phyloP scores from a whole-genome alignment of 257 asterid species.

The Ilex aquifolium region DNA sequence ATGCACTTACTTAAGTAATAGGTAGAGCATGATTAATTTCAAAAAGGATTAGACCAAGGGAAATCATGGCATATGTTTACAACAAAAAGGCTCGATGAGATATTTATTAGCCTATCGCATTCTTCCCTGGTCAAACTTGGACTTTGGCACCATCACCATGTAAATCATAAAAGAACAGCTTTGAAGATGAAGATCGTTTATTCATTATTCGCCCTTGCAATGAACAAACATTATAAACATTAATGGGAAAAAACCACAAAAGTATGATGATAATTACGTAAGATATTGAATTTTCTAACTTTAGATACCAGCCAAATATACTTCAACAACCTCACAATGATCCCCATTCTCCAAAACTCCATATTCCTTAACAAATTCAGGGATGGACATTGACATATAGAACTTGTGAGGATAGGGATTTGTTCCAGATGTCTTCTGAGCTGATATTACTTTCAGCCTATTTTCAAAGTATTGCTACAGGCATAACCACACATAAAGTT shows the following conservation, averaged over 20 bases:
- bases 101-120: too few relatives aligned
- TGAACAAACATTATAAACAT: not conserved
- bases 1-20: too few relatives aligned
- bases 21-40: too few relatives aligned
- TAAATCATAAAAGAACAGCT: slow-evolving; percentile 77
- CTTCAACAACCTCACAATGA: slow-evolving; percentile 64
- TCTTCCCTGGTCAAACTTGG: too few relatives aligned
- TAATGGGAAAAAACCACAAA: slow-evolving; percentile 6
- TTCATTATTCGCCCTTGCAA: slow-evolving; percentile 70
- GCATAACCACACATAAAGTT: not conserved
- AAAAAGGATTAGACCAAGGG: too few relatives aligned
- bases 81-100: too few relatives aligned
- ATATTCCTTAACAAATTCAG: slow-evolving; percentile 19
- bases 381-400: not conserved
- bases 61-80: too few relatives aligned
- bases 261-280: not conserved
- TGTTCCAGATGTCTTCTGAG: not conserved
- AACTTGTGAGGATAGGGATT: slow-evolving; percentile 2
- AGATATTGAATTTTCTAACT: too few relatives aligned
- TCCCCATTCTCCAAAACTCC: slow-evolving; percentile 48
- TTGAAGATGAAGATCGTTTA: slow-evolving; percentile 64
- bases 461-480: not conserved
- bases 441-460: too few relatives aligned
- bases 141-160: slow-evolving; percentile 82
- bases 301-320: slow-evolving; percentile 62